Base-by-base conservation (phyloP, 768 basidiomycete species). In the Kondoa subrosea region DNA sequence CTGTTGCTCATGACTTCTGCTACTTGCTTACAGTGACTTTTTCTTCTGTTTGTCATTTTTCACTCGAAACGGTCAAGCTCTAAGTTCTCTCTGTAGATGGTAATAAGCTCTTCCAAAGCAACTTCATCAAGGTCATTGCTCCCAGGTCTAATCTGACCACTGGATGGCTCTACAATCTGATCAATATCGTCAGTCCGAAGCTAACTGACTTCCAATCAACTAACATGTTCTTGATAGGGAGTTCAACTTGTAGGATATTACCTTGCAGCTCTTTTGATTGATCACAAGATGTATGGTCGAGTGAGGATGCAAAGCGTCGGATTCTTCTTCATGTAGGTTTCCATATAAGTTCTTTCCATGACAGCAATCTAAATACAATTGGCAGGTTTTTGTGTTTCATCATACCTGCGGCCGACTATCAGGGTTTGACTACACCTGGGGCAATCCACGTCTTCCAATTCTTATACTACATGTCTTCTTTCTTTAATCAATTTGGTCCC, bases 1-100 rank as follows among this genome's bases (percentile, higher is more conserved):
- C n/a, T n/a, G n/a, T n/a, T n/a, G n/a, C n/a, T n/a, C n/a, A n/a
- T n/a, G n/a, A n/a, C n/a, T n/a, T n/a, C n/a, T n/a, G n/a, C n/a
- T n/a, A n/a, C n/a, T n/a, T n/a, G n/a, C n/a, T n/a, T n/a, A n/a
- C 70, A 77, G 77, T 72, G 79, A 80, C 68, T 78, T 78, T 67
- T 72, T 75, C 40, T 78, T 76, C 69, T 78, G 75, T 27, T 0
- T 17, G 60, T 3, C 26, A 29, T 29, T 26, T 65, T 70, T 21
- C 12, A 50, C 21, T 8, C 21, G 40, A 8, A 8, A 75, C 77
- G 78, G 16, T 50, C 40, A 8, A 50, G 40, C 40, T 50, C 12
- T 50, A 21, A 50, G 40, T 50, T 50, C 12, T 50, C 12, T 8
- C 40, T 21, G 21, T 50, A 77, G 76, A 74, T n/a, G n/a, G n/a